Percentiles rank a stretch among this genome's conserved stretches.
Evolutionary conservation across 2,329 filamentous ascomycete genomes (phyloP).

Genomic region (Diaporthe sp.): DNA sequence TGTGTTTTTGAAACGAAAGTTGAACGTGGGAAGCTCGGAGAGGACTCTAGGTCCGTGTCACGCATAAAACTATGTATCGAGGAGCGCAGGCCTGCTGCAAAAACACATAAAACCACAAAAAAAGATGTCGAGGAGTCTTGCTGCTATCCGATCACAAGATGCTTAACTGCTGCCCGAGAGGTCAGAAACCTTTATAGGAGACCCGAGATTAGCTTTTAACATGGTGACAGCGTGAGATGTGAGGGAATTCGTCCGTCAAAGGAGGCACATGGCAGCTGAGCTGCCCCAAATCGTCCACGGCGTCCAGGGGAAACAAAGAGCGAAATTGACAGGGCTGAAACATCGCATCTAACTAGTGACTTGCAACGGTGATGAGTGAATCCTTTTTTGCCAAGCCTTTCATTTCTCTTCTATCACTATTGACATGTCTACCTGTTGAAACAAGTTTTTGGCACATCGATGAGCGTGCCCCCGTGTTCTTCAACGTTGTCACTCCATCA

Average conservation of each 20-base stretch:
- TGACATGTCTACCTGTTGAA: neutral
- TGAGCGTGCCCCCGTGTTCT: neutral
- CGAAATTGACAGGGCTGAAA: neutral
- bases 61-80: neutral
- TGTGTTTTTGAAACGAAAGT: neutral
- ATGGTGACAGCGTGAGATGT: neutral
- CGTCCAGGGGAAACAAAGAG: conserved; percentile 12
- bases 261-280: neutral
- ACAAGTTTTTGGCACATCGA: neutral
- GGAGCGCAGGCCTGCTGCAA: conserved; percentile 2
- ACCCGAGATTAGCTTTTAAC: too few species aligned
- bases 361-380: neutral
- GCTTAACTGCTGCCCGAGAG: neutral
- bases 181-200: neutral
- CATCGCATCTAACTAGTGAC: neutral
- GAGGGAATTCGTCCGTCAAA: neutral
- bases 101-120: too few species aligned
- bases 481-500: neutral
- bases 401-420: neutral
- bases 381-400: neutral
- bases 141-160: neutral
- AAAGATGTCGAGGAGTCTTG: neutral
- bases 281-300: neutral
- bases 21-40: neutral
- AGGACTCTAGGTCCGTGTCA: neutral